Evolutionary conservation across 257 asterid genomes (phyloP).

Genomic region (Petrea volubilis): DNA sequence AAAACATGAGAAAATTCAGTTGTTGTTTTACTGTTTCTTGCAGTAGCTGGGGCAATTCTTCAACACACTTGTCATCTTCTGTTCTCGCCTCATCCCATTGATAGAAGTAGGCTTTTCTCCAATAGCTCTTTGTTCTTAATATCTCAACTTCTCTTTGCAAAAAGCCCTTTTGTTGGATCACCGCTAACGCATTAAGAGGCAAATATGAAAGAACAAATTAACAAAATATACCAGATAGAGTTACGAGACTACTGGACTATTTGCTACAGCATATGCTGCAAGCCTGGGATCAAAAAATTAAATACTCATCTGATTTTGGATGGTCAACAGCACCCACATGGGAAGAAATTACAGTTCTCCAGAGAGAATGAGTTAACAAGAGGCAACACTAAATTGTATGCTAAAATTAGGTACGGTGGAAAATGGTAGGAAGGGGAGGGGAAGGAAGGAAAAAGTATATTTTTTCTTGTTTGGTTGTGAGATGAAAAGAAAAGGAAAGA

Average conservation of each 20-base stretch:
- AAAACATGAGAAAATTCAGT: too few species aligned
- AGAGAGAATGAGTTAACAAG: not conserved
- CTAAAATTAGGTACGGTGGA: too few species aligned
- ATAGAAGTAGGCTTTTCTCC: constrained; percentile 98
- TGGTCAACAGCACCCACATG: constrained; percentile 72
- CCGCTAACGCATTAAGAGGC: constrained; percentile 58
- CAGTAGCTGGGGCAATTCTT: too few species aligned
- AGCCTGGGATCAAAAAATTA: constrained; percentile 91
- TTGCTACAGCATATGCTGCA: constrained; percentile 98
- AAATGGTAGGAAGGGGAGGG: not conserved
- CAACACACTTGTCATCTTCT: constrained; percentile 6
- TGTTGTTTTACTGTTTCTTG: too few species aligned
- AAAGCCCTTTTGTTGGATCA: constrained; percentile 71
- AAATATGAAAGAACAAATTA: constrained; percentile 36
- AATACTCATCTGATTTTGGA: constrained; percentile 96
- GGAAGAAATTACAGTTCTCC: constrained; percentile 10
- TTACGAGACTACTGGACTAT: constrained; percentile 65
- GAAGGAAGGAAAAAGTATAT: too few species aligned
- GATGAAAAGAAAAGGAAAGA: too few species aligned
- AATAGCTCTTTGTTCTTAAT: constrained; percentile 74
- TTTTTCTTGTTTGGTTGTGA: too few species aligned
- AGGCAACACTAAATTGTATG: not conserved
- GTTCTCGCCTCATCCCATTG: constrained; percentile 98
- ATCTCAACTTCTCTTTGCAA: constrained; percentile 86
- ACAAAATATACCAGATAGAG: constrained; percentile 15